Evolutionary conservation across 2,329 filamentous ascomycete genomes (phyloP).

Genomic region (Talaromyces rugulosus): DNA sequence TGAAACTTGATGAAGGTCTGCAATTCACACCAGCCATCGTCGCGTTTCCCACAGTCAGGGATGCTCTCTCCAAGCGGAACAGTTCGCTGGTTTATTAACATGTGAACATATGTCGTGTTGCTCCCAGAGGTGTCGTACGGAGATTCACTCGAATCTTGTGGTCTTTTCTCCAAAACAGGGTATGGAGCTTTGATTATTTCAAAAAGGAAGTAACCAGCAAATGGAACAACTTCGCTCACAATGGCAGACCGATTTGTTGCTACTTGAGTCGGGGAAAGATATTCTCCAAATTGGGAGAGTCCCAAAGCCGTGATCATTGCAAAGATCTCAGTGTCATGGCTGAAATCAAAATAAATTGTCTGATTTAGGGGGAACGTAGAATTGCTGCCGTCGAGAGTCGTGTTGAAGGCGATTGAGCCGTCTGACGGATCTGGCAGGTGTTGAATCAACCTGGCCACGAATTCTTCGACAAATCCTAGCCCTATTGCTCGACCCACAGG

Average conservation of each 20-base stretch:
- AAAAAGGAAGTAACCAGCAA: slow-evolving; percentile 68
- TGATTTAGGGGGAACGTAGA: slow-evolving; percentile 71
- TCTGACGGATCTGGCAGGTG: slow-evolving; percentile 19
- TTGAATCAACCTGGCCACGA: slow-evolving; percentile 60
- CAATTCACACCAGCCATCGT: slow-evolving; percentile 75
- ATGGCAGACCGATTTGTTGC: slow-evolving; percentile 59
- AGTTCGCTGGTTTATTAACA: slow-evolving; percentile 70
- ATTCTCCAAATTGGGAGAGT: slow-evolving; percentile 61
- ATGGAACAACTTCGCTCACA: slow-evolving; percentile 65
- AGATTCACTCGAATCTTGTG: slow-evolving; percentile 18
- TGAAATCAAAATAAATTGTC: slow-evolving; percentile 71
- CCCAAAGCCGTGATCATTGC: slow-evolving; percentile 69
- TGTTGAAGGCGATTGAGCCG: slow-evolving; percentile 43
- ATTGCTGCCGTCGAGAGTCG: slow-evolving; percentile 48
- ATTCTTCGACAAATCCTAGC: slow-evolving; percentile 68
- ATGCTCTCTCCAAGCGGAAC: slow-evolving; percentile 65
- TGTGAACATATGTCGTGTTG: slow-evolving; percentile 67
- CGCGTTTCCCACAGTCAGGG: slow-evolving; percentile 58
- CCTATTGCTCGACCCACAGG: slow-evolving; percentile 68
- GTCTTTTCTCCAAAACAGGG: slow-evolving; percentile 55
- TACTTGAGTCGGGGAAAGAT: slow-evolving; percentile 54
- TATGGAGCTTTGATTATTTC: slow-evolving; percentile 67
- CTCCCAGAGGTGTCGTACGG: slow-evolving; percentile 38
- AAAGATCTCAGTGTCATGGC: slow-evolving; percentile 71
- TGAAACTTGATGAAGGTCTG: slow-evolving; percentile 62